Evolutionary conservation across 1,139 yeast species (phyloP).

Genomic region (Candida frijolesensis): DNA sequence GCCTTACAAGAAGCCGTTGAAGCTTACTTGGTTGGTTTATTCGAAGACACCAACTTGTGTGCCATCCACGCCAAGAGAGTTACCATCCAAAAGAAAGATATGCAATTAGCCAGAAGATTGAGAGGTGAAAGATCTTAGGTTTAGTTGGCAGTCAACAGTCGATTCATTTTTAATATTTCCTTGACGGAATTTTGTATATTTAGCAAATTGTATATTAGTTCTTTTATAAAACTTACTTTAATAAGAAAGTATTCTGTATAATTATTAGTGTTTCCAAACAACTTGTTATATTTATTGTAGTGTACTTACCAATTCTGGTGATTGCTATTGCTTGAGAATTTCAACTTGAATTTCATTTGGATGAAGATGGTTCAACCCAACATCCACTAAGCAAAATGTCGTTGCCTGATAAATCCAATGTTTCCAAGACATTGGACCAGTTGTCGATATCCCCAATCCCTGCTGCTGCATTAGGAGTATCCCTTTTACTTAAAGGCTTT

Average conservation of each 20-base stretch:
- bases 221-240: not conserved
- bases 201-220: constrained; percentile 12
- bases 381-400: not conserved
- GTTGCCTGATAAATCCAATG: not conserved
- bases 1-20: constrained; percentile 98
- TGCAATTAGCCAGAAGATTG: constrained; percentile 98
- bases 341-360: not conserved
- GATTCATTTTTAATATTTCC: not conserved
- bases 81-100: constrained; percentile 98
- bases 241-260: constrained; percentile 2
- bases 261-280: not conserved
- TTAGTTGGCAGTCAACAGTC: not conserved
- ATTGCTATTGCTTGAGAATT: not conserved
- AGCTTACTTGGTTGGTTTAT: constrained; percentile 88
- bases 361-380: not conserved
- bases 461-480: constrained; percentile 16
- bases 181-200: constrained; percentile 5
- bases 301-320: not conserved
- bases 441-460: constrained; percentile 18
- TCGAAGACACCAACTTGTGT: constrained; percentile 97
- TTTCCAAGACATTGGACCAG: constrained; percentile 9
- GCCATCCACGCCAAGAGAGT: constrained; percentile 99
- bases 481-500: constrained; percentile 14
- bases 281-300: not conserved
- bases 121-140: constrained; percentile 90